A percentile compares a stretch with the other conserved stretches of the same genome.
Conservation (phyloP, 2,329 filamentous ascomycete genomes). For the Diaporthe longicolla region DNA sequence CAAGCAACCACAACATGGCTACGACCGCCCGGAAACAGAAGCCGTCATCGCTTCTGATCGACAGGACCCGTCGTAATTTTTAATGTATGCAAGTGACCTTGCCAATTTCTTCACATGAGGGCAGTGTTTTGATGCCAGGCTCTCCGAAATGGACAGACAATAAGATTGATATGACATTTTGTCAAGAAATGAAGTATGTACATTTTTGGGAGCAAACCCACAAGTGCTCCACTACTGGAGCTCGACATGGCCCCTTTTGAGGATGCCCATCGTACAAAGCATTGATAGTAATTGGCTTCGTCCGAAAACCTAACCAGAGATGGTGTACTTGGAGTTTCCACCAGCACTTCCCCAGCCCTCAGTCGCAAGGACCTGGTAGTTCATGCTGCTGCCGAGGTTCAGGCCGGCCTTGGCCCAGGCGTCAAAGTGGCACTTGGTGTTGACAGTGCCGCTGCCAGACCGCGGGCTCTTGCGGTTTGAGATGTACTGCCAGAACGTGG, state of each 20-base stretch:
- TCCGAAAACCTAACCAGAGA: constrained; percentile 37
- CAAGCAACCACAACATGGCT: neutral
- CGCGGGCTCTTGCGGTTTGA: constrained; percentile 62
- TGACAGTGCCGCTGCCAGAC: constrained; percentile 62
- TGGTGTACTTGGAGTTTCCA: constrained; percentile 50
- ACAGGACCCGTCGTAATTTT: neutral
- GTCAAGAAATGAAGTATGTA: constrained; percentile 1
- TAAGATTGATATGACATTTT: neutral
- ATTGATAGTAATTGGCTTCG: neutral
- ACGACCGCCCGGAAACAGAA: neutral
- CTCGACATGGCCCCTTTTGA: neutral
- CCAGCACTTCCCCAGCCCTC: constrained; percentile 59
- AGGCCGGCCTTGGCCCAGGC: constrained; percentile 64
- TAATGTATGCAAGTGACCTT: neutral
- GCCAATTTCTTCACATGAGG: neutral
- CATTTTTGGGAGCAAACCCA: neutral
- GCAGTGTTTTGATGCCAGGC: neutral
- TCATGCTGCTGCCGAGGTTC: constrained; percentile 59
- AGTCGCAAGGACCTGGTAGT: constrained; percentile 67
- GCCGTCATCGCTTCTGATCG: neutral
- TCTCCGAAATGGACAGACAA: neutral
- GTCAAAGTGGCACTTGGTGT: constrained; percentile 64
- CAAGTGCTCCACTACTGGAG: neutral
- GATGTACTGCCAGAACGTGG: constrained; percentile 66
- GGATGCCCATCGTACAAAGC: neutral